Evolutionary conservation across 495 filamentous ascomycete species (phyloP).

Genomic region (Hypomontagnella monticulosa): DNA sequence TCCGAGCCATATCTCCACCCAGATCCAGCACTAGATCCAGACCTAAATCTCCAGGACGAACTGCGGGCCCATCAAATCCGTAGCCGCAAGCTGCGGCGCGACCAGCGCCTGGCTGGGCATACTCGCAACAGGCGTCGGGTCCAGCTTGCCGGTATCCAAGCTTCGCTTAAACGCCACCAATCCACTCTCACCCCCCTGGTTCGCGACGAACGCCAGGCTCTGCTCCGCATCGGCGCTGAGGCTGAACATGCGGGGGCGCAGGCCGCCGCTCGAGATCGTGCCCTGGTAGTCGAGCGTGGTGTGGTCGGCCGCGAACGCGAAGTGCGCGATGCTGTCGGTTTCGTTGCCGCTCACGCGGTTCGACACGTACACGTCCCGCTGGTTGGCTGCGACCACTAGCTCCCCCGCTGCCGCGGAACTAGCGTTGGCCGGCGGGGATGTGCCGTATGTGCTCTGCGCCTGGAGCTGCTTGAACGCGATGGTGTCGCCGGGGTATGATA

Average conservation of each 20-base stretch:
- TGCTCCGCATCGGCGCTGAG: slow-evolving; percentile 35
- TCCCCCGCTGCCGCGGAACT: slow-evolving; percentile 43
- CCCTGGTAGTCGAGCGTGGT: slow-evolving; percentile 38
- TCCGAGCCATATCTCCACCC: too few relatives aligned
- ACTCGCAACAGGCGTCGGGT: slow-evolving; percentile 32
- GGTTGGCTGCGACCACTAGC: slow-evolving; percentile 43
- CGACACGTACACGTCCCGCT: slow-evolving; percentile 47
- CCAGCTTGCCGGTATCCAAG: slow-evolving; percentile 22
- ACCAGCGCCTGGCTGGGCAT: slow-evolving; percentile 25
- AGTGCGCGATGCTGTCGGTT: slow-evolving; percentile 49
- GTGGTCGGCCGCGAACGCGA: slow-evolving; percentile 30
- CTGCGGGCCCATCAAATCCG: slow-evolving; percentile 40
- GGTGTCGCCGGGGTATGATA: slow-evolving; percentile 37
- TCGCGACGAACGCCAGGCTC: slow-evolving; percentile 44
- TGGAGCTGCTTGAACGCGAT: slow-evolving; percentile 36
- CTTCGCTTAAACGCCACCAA: slow-evolving; percentile 41
- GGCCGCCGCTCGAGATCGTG: slow-evolving; percentile 38
- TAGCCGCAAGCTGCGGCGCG: slow-evolving; percentile 23
- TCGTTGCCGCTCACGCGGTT: slow-evolving; percentile 47
- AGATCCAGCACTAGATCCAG: neutral
- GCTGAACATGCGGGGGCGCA: slow-evolving; percentile 48
- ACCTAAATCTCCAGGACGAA: slow-evolving; percentile 38
- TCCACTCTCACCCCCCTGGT: slow-evolving; percentile 44
- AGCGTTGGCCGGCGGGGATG: slow-evolving; percentile 33
- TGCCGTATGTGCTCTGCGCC: slow-evolving; percentile 44